A percentile compares a stretch with the other conserved stretches of the same genome.
Evolutionary conservation across 2,329 filamentous ascomycete species (phyloP).

Genomic region (Aureobasidium melanogenum): DNA sequence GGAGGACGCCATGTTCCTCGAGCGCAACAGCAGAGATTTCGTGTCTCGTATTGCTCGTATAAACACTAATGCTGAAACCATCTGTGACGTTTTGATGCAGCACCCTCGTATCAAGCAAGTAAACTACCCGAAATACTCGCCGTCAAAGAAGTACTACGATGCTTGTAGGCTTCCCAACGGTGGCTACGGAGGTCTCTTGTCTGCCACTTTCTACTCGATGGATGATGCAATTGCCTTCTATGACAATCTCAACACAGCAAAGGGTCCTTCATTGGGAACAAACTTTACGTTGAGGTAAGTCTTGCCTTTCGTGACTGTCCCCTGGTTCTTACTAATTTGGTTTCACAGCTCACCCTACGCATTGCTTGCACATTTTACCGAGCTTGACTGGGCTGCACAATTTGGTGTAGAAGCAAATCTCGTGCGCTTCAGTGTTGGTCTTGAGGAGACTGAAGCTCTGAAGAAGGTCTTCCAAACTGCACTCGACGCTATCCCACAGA

Average conservation of each 20-base stretch:
- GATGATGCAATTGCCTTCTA: conserved; percentile 72
- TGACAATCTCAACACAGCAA: conserved; percentile 76
- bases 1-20: conserved; percentile 89
- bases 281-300: conserved; percentile 71
- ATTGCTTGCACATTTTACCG: conserved; percentile 79
- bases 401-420: conserved; percentile 76
- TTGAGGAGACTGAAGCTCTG: conserved; percentile 68
- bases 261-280: conserved; percentile 89
- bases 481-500: conserved; percentile 48
- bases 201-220: conserved; percentile 65
- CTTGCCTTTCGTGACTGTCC: not conserved
- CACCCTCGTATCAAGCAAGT: conserved; percentile 57
- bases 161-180: conserved; percentile 62
- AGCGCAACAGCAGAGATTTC: conserved; percentile 93
- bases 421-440: conserved; percentile 77
- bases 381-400: conserved; percentile 80
- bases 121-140: conserved; percentile 77
- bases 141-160: conserved; percentile 67
- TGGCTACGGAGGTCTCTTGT: conserved; percentile 85
- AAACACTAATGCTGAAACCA: conserved; percentile 75
- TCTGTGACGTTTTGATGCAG: conserved; percentile 59
- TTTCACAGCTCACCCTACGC: conserved; percentile 65
- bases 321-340: not conserved
- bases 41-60: conserved; percentile 71
- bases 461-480: conserved; percentile 57